Evolutionary conservation across 768 basidiomycete genomes (phyloP).

Genomic region (Lactarius hengduanensis): DNA sequence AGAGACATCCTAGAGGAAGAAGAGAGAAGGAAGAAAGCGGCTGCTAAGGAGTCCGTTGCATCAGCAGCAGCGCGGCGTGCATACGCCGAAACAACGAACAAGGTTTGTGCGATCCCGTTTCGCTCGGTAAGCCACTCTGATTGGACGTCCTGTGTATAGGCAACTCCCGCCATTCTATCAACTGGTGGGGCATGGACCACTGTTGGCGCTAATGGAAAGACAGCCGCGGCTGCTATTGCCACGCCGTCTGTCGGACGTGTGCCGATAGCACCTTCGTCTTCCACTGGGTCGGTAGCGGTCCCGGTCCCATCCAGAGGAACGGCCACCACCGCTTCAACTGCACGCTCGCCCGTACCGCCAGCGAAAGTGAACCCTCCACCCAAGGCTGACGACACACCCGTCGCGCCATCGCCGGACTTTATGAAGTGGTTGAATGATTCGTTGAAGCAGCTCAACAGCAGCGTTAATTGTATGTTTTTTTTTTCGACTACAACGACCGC

Average conservation of each 20-base stretch:
- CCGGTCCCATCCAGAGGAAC: conserved; percentile 31
- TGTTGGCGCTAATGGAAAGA: conserved; percentile 77
- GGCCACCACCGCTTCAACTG: conserved; percentile 3
- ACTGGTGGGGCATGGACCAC: conserved; percentile 76
- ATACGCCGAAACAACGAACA: conserved; percentile 77
- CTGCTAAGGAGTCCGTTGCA: conserved; percentile 46
- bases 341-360: conserved; percentile 32
- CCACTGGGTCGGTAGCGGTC: conserved; percentile 38
- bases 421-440: conserved; percentile 87
- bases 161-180: conserved; percentile 30
- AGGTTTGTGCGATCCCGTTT: conserved; percentile 44
- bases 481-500: not conserved
- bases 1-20: conserved; percentile 99
- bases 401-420: conserved; percentile 84
- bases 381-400: conserved; percentile 60
- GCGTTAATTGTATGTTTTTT: conserved; percentile 58
- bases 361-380: conserved; percentile 33
- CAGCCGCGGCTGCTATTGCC: conserved; percentile 37
- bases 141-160: conserved; percentile 21
- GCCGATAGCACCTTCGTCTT: conserved; percentile 36
- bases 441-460: conserved; percentile 70
- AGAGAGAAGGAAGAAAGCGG: conserved; percentile 71
- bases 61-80: conserved; percentile 60
- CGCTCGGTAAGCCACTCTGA: conserved; percentile 15
- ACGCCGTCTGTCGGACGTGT: conserved; percentile 39